A percentile compares a stretch with the other conserved stretches of the same genome.
Evolutionary conservation across 768 basidiomycete species (phyloP).

Genomic region (Atractiella rhizophila): DNA sequence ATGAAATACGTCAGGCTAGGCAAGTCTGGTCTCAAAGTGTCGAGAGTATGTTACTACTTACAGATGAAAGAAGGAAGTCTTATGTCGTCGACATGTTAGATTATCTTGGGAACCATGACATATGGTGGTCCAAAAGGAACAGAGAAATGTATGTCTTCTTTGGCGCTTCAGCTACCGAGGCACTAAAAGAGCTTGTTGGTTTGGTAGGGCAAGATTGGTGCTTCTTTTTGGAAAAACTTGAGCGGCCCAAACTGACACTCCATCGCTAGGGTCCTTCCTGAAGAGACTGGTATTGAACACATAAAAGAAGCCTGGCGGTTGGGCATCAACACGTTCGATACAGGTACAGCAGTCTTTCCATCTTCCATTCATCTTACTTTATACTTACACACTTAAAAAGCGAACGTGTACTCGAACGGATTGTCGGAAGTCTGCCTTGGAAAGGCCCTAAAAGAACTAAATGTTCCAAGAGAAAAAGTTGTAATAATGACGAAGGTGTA

Average conservation of each 20-base stretch:
- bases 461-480: slow-evolving; percentile 46
- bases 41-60: no score
- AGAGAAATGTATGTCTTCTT: slow-evolving; percentile 1
- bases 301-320: slow-evolving; percentile 35
- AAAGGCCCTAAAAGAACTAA: slow-evolving; percentile 40
- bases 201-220: no score
- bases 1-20: slow-evolving; percentile 23
- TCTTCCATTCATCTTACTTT: not conserved
- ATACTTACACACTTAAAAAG: slow-evolving; percentile 19
- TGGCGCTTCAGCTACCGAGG: slow-evolving; percentile 16
- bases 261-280: no score
- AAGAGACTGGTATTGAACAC: slow-evolving; percentile 31
- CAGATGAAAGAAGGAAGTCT: no score
- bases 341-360: slow-evolving; percentile 13
- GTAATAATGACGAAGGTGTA: slow-evolving; percentile 51
- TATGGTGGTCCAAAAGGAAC: not conserved
- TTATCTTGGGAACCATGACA: slow-evolving; percentile 32
- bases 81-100: no score
- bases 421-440: slow-evolving; percentile 41
- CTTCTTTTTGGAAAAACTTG: no score
- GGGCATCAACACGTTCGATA: slow-evolving; percentile 31
- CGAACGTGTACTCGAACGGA: slow-evolving; percentile 34
- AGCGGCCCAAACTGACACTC: no score
- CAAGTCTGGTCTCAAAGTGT: slow-evolving; percentile 38
- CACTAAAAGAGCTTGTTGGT: no score